A percentile compares a stretch with the other conserved stretches of the same genome.
Evolutionary conservation across 1,139 yeast species (phyloP).

Genomic region (Diutina rugosa): DNA sequence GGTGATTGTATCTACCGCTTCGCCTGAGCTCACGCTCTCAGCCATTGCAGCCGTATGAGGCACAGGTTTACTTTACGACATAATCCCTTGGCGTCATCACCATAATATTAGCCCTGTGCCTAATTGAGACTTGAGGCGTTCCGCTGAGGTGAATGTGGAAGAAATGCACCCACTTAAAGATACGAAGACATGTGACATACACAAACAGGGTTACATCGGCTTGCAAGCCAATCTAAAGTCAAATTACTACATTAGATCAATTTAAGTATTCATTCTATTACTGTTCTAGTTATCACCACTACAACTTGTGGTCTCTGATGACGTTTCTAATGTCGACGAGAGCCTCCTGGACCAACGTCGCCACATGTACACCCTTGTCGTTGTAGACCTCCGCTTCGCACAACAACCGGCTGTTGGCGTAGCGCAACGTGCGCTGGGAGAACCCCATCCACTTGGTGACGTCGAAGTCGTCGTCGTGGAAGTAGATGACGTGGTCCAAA

Average conservation of each 20-base stretch:
- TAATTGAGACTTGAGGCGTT: not conserved
- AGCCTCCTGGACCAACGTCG: slow-evolving; percentile 61
- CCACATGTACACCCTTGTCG: slow-evolving; percentile 39
- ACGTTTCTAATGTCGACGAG: slow-evolving; percentile 15
- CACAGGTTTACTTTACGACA: not conserved
- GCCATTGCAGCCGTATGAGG: not conserved
- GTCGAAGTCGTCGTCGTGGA: slow-evolving; percentile 44
- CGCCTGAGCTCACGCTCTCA: no score
- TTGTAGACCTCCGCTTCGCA: slow-evolving; percentile 48
- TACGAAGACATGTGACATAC: no score
- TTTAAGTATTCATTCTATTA: slow-evolving; percentile 5
- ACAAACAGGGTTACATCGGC: no score
- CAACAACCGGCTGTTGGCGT: slow-evolving; percentile 42
- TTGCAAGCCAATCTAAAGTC: no score
- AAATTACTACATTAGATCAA: no score
- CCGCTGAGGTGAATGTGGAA: no score
- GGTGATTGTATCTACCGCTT: no score
- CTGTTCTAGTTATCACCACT: not conserved
- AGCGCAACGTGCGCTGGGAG: slow-evolving; percentile 36
- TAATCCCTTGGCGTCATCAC: not conserved
- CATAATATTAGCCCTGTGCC: not conserved
- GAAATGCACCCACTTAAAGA: no score
- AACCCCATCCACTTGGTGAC: slow-evolving; percentile 43
- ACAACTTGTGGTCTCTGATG: not conserved
- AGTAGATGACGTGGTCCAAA: slow-evolving; percentile 56